Percentiles rank a stretch among this genome's conserved stretches.
phyloP scores from a whole-genome alignment of 345 rosid species.

The Euphorbia lathyris region DNA sequence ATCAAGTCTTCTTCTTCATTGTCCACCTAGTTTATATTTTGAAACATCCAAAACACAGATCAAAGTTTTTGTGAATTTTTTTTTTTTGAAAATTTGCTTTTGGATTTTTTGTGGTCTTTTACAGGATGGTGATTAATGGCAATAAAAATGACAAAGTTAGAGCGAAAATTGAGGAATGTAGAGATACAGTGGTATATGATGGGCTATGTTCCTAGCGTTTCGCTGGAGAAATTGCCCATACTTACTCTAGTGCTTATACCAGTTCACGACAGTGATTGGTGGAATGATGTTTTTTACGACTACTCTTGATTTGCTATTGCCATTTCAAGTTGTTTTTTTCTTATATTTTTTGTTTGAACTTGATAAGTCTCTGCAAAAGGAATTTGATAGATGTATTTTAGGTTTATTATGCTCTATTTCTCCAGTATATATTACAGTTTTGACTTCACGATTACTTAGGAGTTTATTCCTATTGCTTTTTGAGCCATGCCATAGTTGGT shows the following conservation, averaged over 20 bases:
- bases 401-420: neutral
- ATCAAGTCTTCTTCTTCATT: too few species aligned
- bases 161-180: slow-evolving; percentile 34
- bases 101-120: neutral
- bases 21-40: neutral
- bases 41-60: neutral
- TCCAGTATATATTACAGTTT: too few species aligned
- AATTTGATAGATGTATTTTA: neutral
- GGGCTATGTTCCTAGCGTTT: slow-evolving; percentile 71
- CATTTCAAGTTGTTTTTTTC: slow-evolving; percentile 51
- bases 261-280: slow-evolving; percentile 35
- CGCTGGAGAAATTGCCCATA: slow-evolving; percentile 61
- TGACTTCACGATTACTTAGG: too few species aligned
- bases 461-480: too few species aligned
- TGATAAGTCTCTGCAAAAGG: neutral
- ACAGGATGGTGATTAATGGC: slow-evolving; percentile 32
- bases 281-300: slow-evolving; percentile 73
- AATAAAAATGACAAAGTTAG: slow-evolving; percentile 17
- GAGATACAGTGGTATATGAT: slow-evolving; percentile 48
- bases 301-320: slow-evolving; percentile 89
- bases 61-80: too few species aligned
- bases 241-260: slow-evolving; percentile 40
- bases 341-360: neutral
- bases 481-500: too few species aligned
- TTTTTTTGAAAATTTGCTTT: neutral